Evolutionary conservation across 2,329 filamentous ascomycete genomes (phyloP).

Genomic region (Neoarthrinium moseri): DNA sequence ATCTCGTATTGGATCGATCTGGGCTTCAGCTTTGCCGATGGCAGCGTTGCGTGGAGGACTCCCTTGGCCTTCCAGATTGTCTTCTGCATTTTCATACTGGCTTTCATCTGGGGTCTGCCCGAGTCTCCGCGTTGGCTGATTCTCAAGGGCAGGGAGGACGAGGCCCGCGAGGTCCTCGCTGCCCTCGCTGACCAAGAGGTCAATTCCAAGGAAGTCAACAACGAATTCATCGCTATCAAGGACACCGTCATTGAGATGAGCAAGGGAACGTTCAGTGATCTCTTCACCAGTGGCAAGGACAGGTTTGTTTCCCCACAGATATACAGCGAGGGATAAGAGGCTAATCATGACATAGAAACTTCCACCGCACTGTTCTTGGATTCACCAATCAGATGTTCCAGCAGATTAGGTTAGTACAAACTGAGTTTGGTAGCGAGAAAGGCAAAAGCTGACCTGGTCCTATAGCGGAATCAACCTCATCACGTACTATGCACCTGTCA

Average conservation of each 20-base stretch:
- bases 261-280: conserved; percentile 51
- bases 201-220: conserved; percentile 52
- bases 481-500: conserved; percentile 46
- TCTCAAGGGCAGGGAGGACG: conserved; percentile 39
- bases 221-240: conserved; percentile 51
- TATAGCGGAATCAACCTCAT: conserved; percentile 38
- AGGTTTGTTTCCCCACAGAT: conserved; percentile 25
- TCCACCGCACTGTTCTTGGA: conserved; percentile 53
- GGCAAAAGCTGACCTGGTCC: no score
- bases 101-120: conserved; percentile 50
- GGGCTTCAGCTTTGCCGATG: conserved; percentile 51
- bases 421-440: no score
- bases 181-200: conserved; percentile 36
- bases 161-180: conserved; percentile 42
- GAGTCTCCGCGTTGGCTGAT: conserved; percentile 50
- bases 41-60: conserved; percentile 57
- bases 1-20: conserved; percentile 62
- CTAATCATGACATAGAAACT: conserved; percentile 32
- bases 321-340: not conserved
- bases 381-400: conserved; percentile 60
- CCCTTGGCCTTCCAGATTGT: conserved; percentile 57
- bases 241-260: conserved; percentile 66
- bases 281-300: conserved; percentile 58
- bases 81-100: conserved; percentile 58
- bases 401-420: conserved; percentile 35